Evolutionary conservation across 768 basidiomycete species (phyloP), one percentile per base, ranked within the genome.

Genomic region (Boletus sp.): DNA sequence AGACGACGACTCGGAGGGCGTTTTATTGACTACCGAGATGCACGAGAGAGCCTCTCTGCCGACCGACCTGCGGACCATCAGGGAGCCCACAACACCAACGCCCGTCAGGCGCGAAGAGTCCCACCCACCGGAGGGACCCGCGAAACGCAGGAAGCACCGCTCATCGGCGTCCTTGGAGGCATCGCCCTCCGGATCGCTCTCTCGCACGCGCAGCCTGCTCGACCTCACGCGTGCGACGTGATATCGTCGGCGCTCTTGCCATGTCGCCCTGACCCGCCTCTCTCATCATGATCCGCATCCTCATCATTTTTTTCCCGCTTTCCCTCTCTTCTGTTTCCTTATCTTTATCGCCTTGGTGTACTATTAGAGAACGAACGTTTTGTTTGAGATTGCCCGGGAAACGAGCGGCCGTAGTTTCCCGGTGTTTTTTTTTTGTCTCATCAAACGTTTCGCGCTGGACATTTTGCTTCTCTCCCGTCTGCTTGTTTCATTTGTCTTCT

Each of bases 111-210:
- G 45, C 21, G 52, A 41, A 15, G 60, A 46, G 21, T 21, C 35
- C 2, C 25, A 43, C 4, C 7, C 34, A 1, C 48, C 32, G 3
- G 53, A 54, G 21, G 52, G 40, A 11, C 59, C 52, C 3, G 5
- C 30, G 19, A 62, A 48, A 34, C 60, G 65, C 46, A 62, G 49
- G 58, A 62, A 53, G 60, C 48, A 14, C 38, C 53, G 57, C 27
- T 21, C 49, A 0, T 47, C 48, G 3, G 9, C 14, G n/a, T 25
- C 55, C 6, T 14, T 13, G 34, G 51, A 47, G 15, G 34, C 27
- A 0, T 34, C 42, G 19, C 19, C 35, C 5, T 6, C 46, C 11
- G 19, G 13, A n/a, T 30, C 45, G 6, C 53, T 46, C 40, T 17
- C 51, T 17, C 44, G 53, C 29, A 46, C 58, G n/a, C 43, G 33